Conservation (phyloP, 116 monocot species). For the Iris pallida region DNA sequence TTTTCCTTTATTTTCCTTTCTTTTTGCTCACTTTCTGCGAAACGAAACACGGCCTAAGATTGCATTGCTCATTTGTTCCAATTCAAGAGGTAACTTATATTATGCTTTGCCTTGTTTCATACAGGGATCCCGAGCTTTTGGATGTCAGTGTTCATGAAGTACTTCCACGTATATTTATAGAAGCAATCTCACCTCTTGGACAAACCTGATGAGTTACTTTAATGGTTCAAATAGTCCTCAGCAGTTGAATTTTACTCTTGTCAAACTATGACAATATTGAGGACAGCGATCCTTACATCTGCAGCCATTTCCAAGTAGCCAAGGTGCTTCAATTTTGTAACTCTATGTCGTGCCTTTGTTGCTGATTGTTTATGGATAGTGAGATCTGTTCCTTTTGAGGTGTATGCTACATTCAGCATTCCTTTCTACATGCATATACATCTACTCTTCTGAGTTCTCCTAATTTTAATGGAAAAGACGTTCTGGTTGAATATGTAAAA, state of each 20-base stretch:
- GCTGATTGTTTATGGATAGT: constrained; percentile 5
- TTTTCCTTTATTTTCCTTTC: no score
- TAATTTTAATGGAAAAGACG: not conserved
- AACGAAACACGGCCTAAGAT: not conserved
- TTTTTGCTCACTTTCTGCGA: not conserved
- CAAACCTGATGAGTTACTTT: not conserved
- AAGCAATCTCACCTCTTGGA: constrained; percentile 8
- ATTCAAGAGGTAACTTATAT: not conserved
- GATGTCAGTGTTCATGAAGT: constrained; percentile 81
- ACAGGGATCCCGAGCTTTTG: constrained; percentile 68
- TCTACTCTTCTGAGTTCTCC: not conserved
- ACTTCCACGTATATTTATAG: constrained; percentile 71
- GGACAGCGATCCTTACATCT: not conserved
- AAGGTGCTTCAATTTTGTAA: constrained; percentile 27
- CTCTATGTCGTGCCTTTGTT: constrained; percentile 6
- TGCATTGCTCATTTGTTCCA: not conserved
- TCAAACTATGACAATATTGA: constrained; percentile 1
- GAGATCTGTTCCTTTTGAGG: not conserved
- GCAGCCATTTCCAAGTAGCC: not conserved
- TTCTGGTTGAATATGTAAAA: not conserved
- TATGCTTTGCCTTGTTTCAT: constrained; percentile 1
- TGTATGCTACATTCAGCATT: not conserved
- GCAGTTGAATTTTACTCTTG: not conserved
- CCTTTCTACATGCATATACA: not conserved
- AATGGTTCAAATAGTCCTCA: not conserved